Evolutionary conservation across 1,139 yeast species (phyloP), one percentile per base, ranked within the genome.

Genomic region (Geotrichum phurueaensis): DNA sequence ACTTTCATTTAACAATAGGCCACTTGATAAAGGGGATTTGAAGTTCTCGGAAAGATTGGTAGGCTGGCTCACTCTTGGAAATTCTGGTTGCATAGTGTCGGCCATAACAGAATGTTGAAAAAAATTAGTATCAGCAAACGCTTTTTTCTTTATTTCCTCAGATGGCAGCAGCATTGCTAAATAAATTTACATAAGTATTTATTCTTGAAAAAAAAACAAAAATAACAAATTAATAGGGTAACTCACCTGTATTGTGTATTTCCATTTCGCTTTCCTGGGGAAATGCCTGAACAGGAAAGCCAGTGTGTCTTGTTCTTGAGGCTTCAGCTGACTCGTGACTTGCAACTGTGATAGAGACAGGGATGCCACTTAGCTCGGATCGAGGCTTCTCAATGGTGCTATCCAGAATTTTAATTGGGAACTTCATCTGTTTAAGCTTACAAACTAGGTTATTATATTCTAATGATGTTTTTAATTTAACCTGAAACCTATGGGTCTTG

Each of bases 401-500:
- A 18, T 27, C 36, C n/a, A 47, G 15, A 5, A 27, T 15, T 15
- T 56, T 56, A 10, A 56, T 18, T 15, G 54, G 45, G n/a, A 54
- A 56, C 15, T 27, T 23, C 7, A 51, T 25, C 22, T 15, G n/a
- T 22, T 29, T 43, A 10, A 56, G 25, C 39, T 22, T 39, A 12
- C 5, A 20, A 15, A 56, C 10, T 3, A 43, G n/a, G 6, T 51
- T 51, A 6, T 18, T 12, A 45, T 53, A 58, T 20, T 15, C 54
- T n/a, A 2, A 9, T 6, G 31, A 4, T 2, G 51, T 20, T 10
- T 23, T 20, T 13, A 58, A 29, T 18, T 53, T 54, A 6, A 58
- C 53, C 47, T 58, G 60, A 33, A 58, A 58, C 15, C 58, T 39
- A 45, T 54, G 55, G 9, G 60, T 58, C 60, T 58, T 49, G 9